Base-by-base conservation (phyloP, 257 asterid genomes). In the Solanum commersonii region DNA sequence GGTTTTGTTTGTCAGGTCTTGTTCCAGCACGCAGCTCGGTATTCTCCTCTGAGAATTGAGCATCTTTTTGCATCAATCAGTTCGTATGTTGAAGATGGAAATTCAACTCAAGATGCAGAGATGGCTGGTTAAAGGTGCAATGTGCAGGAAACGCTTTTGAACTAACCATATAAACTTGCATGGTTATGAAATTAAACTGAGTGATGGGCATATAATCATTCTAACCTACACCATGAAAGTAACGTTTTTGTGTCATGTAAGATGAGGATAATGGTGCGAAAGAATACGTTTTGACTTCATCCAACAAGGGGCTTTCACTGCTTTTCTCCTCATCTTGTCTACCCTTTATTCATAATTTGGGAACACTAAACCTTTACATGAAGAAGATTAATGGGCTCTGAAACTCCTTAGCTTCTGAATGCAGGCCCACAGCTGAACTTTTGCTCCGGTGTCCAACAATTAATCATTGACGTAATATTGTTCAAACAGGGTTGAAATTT, bases 21-120 rank as follows among this genome's bases (percentile, higher is more conserved):
- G 94, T 97, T 97, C 93, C 99, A 97, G 91, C 94, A 95, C 60
- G 89, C 93, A 37, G 99, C 88, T 88, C 98, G 98, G 44, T 91
- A 91, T 91, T 92, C 95, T 83, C 98, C 99, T 71, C 92, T 97
- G 72, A 90, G 87, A 87, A 92, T 96, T 22, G 97, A 97, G 84
- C 96, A 97, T 88, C 93, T 97, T 38, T 87, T 92, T 89, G 95
- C 95, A 44, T 93, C 98, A 13, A 52, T 94, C 67, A 89, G 88
- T 87, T 87, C 91, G 12, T 59, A 40, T 12, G 89, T 71, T 22
- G 94, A 87, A 89, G 92, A 89, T 86, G 94, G 86, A 63, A 89
- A 56, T 79, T 70, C 56, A 20, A 83, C 67, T 76, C 7, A 60
- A 33, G 99, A 97, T 76, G 85, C 89, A 68, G 96, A 92, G 88